Base-by-base conservation (phyloP, 805 yeast genomes). In the Candida glaebosa region DNA sequence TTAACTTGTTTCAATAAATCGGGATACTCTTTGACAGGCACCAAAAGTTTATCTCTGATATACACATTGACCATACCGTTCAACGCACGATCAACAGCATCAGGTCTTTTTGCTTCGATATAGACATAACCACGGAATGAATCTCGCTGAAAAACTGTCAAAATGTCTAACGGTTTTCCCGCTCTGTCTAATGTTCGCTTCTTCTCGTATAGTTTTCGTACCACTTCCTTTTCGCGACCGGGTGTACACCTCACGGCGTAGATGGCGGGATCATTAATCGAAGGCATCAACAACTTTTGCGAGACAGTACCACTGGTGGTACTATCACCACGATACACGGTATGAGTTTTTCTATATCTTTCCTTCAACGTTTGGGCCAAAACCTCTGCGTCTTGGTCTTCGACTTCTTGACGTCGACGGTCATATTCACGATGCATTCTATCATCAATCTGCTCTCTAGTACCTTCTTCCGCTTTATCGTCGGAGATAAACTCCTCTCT, bases 211-310 rank as follows among this genome's bases (percentile, higher is more conserved):
- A 93, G 69, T 49, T 86, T 86, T 49, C 88, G 79, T 18, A 93
- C 96, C 48, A 90, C 71, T 40, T 88, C 96, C 62, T 87, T 91
- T 64, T 93, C 99, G 51, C 84, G 81, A 38, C 98, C 97, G 25
- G 87, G 88, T 56, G 95, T 79, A 68, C 95, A 88, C 63, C 96
- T 80, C 35, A 93, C 80, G 57, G 96, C 98, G 86, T 96, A 93
- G 53, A 93, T 87, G 41, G 88, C 82, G 6, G 99, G 98, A 59
- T 93, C 97, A 54, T 90, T 88, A 44, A 93, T 96, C 24, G 97
- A 88, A 9, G 99, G 99, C 63, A 93, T 75, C 52, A 93, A 74
- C 53, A 93, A 78, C 57, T 96, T 83, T 62, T 93, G 99, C 4
- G 98, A 93, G 9, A 91, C 96, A 3, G 73, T 60, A 31, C 73